Evolutionary conservation across 2,329 filamentous ascomycete species (phyloP), one percentile per base, ranked within the genome.

Genomic region (Ophiostoma pallidulum): DNA sequence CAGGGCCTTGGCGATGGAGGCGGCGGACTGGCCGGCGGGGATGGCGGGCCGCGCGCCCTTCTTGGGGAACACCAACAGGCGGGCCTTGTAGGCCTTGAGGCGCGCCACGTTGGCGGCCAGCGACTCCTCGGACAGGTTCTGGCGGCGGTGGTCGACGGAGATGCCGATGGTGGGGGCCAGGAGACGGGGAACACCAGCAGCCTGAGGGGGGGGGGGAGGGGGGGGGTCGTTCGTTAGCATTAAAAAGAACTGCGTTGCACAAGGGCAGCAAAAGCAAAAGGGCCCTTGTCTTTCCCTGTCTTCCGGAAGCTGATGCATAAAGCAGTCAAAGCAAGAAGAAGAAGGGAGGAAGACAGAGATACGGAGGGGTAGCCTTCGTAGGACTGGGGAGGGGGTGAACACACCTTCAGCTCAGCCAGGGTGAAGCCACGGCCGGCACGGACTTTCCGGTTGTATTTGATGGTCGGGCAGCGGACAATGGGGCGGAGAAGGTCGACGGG

Each of bases 391-490:
- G n/a, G n/a, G n/a, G n/a, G n/a, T n/a, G 8, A 42, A 31, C 70
- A 58, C 85, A 96, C 91, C 90, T 98, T 98, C 70, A 98, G 80
- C 82, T 98, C 92, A 75, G 83, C 78, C 60, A 97, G 78, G 63
- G 91, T 88, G 85, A 98, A 98, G 70, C 92, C 92, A 78, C 92
- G 89, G 72, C 92, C 92, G 67, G 88, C 82, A 70, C 92, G 85
- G 67, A 94, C 86, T 69, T 89, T 89, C 69, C 92, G 90, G 87
- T 98, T 98, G 82, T 98, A 94, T 81, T 94, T 95, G 78, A 96
- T 74, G 64, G 87, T 91, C 67, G 92, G 91, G 84, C 91, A 97
- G 77, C 90, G 86, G 63, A 98, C 91, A 72, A 97, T 75, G 60
- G 92, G 92, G 70, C 90, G 84, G 68, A 98, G 81, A 74, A 87